These are phyloP conservation scores for Ulvella scutata DNA, from an alignment of 139 green algal genomes.

Conservation along the genomic window DNA sequence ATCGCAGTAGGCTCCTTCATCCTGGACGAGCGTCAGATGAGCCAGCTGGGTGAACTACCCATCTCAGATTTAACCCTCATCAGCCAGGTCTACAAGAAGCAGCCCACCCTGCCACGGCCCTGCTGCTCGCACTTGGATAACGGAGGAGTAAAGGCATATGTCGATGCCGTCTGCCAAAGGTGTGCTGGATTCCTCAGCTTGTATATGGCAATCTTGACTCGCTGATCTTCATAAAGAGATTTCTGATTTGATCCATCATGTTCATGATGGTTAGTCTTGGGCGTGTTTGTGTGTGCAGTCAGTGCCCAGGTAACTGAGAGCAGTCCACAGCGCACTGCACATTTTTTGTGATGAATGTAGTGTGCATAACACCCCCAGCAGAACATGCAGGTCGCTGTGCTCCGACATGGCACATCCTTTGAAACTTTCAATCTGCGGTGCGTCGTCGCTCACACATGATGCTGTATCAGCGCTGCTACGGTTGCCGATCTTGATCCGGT, in stretches of 20 bases:
- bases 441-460: slow-evolving; percentile 44
- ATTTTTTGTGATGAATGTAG: not conserved
- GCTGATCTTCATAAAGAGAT: no score
- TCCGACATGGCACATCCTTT: slow-evolving; percentile 19
- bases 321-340: no score
- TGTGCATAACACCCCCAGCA: no score
- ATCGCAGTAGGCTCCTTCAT: not conserved
- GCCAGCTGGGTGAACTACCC: slow-evolving; percentile 25
- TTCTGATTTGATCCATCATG: no score
- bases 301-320: no score
- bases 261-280: no score
- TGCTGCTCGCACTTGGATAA: slow-evolving; percentile 50
- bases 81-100: slow-evolving; percentile 42
- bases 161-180: slow-evolving; percentile 42
- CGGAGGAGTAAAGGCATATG: slow-evolving; percentile 43
- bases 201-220: no score
- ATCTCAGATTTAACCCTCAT: slow-evolving; percentile 39
- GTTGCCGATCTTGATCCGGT: slow-evolving; percentile 45
- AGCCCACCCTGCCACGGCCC: slow-evolving; percentile 30
- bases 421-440: slow-evolving; percentile 50
- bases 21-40: not conserved
- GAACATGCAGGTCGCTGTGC: not conserved
- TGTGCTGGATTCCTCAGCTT: no score
- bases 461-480: slow-evolving; percentile 49
- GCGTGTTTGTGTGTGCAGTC: no score